Conservation (phyloP, 164 flowering plant genomes). For the Nymphaea thermarum region DNA sequence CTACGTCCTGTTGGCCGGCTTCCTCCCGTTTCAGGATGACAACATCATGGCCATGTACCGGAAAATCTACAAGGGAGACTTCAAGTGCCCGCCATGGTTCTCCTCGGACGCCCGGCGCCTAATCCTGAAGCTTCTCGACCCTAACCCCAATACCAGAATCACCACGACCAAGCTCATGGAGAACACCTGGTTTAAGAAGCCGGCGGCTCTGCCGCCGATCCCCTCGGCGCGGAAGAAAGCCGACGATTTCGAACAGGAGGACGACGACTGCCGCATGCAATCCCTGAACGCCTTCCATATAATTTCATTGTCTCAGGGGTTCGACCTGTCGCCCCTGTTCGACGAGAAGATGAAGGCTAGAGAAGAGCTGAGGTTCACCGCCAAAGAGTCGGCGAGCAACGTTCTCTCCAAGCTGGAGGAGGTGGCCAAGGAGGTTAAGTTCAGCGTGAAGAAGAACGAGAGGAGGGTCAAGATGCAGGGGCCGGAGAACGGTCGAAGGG, state of each 20-base stretch:
- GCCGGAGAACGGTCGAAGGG: conserved; percentile 46
- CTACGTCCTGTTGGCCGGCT: conserved; percentile 42
- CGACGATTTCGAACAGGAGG: not conserved
- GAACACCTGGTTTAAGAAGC: conserved; percentile 42
- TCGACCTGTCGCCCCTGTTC: conserved; percentile 41
- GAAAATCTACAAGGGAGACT: conserved; percentile 44
- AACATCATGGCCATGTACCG: conserved; percentile 38
- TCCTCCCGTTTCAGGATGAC: conserved; percentile 44
- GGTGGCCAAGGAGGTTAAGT: conserved; percentile 25
- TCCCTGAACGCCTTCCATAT: conserved; percentile 46
- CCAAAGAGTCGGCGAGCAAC: conserved; percentile 32
- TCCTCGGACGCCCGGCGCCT: conserved; percentile 32
- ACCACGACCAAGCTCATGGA: conserved; percentile 29
- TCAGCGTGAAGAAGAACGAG: conserved; percentile 32
- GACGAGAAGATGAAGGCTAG: conserved; percentile 36
- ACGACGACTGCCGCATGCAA: conserved; percentile 15
- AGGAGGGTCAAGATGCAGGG: conserved; percentile 31
- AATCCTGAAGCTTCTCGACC: conserved; percentile 33
- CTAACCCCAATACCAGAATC: conserved; percentile 34
- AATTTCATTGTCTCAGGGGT: conserved; percentile 38
- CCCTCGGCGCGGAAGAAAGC: conserved; percentile 2
- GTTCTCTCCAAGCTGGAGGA: conserved; percentile 42
- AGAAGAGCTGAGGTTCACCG: conserved; percentile 36
- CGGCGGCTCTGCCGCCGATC: not conserved
- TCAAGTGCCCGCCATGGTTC: conserved; percentile 54